Conservation (phyloP, 495 filamentous ascomycete genomes). For the Neurospora tetraspora region DNA sequence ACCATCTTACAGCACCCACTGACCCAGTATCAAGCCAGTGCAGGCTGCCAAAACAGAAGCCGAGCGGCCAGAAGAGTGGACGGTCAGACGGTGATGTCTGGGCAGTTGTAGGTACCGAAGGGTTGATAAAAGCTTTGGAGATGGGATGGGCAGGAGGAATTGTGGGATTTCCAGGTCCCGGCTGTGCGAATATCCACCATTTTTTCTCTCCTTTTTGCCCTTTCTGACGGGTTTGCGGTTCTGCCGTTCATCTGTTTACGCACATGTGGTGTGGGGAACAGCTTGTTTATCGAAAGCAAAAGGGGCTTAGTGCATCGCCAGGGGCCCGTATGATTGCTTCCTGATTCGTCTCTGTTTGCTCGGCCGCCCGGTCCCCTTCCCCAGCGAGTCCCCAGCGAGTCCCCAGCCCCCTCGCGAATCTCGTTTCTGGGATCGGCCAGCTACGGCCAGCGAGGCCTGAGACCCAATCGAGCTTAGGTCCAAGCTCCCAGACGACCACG, state of each 20-base stretch:
- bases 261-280: constrained; percentile 15
- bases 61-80: background rate
- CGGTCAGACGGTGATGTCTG: background rate
- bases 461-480: background rate
- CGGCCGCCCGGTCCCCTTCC: background rate
- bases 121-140: background rate
- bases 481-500: background rate
- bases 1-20: background rate
- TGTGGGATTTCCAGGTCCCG: background rate
- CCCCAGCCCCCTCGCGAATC: background rate
- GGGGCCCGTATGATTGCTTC: constrained; percentile 9
- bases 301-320: constrained; percentile 18
- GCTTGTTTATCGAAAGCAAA: constrained; percentile 27
- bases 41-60: background rate
- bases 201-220: background rate
- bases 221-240: background rate
- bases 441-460: background rate
- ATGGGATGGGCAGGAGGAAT: background rate
- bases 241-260: constrained; percentile 20
- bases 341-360: background rate
- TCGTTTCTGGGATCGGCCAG: background rate
- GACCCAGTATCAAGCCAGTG: background rate
- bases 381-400: background rate
- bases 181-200: background rate
- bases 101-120: background rate